These are phyloP conservation scores for Corrigiola litoralis DNA, from an alignment of 179 eudicot species.

Conservation along the genomic window DNA sequence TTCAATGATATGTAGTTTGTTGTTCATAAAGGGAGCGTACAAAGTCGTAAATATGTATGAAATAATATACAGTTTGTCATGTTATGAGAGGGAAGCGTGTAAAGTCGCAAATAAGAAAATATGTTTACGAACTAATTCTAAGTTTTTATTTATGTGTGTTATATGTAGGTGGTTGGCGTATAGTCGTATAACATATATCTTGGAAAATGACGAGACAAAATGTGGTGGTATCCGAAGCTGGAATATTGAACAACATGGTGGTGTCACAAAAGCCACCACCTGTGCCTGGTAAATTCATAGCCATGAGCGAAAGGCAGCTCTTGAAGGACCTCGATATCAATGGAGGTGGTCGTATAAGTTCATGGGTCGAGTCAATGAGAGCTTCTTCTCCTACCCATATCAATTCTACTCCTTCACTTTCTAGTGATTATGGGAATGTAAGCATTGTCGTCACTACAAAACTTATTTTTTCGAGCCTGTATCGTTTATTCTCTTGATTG, in stretches of 20 bases:
- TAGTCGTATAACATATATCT: no score
- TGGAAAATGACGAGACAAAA: conserved; percentile 50
- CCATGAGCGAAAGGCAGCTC: conserved; percentile 40
- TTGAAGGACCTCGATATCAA: conserved; percentile 59
- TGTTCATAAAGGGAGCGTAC: no score
- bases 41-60: no score
- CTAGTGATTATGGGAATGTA: no score
- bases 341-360: conserved; percentile 38
- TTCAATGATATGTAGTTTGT: not conserved
- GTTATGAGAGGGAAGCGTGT: no score
- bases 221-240: conserved; percentile 27
- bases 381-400: conserved; percentile 85
- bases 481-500: no score
- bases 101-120: no score
- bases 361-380: conserved; percentile 89
- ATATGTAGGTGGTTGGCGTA: no score
- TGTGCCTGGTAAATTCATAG: conserved; percentile 37
- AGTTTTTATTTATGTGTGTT: not conserved
- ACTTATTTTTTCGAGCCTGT: no score
- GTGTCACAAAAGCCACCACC: conserved; percentile 50
- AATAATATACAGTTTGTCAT: no score
- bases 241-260: conserved; percentile 8
- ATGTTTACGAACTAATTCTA: no score
- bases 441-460: no score
- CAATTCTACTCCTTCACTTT: conserved; percentile 33